These are phyloP conservation scores for Suillus alpinus DNA, from an alignment of 768 basidiomycete genomes.

Conservation along the genomic window DNA sequence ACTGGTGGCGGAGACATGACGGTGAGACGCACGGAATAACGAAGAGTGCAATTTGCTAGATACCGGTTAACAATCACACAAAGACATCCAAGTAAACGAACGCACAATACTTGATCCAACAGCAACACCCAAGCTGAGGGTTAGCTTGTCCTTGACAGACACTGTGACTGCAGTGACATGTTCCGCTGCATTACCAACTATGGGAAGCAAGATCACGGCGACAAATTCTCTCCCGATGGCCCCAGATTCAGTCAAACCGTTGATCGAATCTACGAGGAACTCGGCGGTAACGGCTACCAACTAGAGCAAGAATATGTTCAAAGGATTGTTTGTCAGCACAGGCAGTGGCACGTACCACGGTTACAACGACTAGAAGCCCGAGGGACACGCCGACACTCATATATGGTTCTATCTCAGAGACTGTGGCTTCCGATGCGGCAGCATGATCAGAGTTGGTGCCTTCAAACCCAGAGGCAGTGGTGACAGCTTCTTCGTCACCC, in stretches of 20 bases:
- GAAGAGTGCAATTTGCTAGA: slow-evolving; percentile 71
- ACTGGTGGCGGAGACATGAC: neutral
- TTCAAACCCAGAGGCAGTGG: too few relatives aligned
- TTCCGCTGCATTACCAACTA: slow-evolving; percentile 90
- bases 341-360: slow-evolving; percentile 47
- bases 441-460: too few relatives aligned
- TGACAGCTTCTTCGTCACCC: neutral
- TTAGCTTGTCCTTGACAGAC: slow-evolving; percentile 86
- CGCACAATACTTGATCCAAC: slow-evolving; percentile 80
- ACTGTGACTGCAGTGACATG: slow-evolving; percentile 91
- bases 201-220: slow-evolving; percentile 84
- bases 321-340: neutral
- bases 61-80: neutral
- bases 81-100: slow-evolving; percentile 7
- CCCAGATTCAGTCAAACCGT: slow-evolving; percentile 59
- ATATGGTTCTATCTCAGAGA: slow-evolving; percentile 39
- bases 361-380: slow-evolving; percentile 52
- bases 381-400: slow-evolving; percentile 57
- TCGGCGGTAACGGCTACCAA: slow-evolving; percentile 57
- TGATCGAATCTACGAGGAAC: slow-evolving; percentile 77
- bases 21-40: slow-evolving; percentile 51
- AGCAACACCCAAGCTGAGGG: slow-evolving; percentile 85
- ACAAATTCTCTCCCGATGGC: slow-evolving; percentile 77
- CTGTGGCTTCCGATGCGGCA: slow-evolving; percentile 4
- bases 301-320: slow-evolving; percentile 25